phyloP scores from a whole-genome alignment of 371 early-diverging fungal genomes.

The Amoeboaphelidium occidentale region DNA sequence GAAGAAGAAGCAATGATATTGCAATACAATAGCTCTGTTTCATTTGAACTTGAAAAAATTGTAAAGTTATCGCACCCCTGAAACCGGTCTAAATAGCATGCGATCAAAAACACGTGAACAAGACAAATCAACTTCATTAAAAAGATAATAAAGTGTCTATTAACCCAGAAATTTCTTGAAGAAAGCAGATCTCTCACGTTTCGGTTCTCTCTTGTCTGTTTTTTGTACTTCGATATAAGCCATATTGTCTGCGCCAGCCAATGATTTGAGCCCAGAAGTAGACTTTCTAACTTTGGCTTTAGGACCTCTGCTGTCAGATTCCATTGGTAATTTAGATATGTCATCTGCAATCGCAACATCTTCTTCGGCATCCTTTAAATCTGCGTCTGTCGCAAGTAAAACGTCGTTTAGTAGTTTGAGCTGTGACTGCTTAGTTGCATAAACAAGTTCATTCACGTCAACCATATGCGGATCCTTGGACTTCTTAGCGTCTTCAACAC shows the following conservation, averaged over 20 bases:
- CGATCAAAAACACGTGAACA: no score
- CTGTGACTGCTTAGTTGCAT: constrained; percentile 49
- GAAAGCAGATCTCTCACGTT: neutral
- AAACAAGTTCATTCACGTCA: constrained; percentile 36
- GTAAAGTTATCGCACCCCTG: no score
- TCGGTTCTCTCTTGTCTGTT: neutral
- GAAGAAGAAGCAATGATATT: no score
- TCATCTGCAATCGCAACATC: constrained; percentile 2
- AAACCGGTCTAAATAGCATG: no score
- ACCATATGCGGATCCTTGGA: constrained; percentile 17
- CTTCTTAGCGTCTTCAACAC: neutral
- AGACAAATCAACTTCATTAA: no score
- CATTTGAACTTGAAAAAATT: no score
- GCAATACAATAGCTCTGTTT: no score
- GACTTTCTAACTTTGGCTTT: neutral
- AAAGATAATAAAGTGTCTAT: no score
- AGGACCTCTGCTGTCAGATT: neutral
- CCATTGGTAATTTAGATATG: neutral
- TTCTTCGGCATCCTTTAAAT: constrained; percentile 25
- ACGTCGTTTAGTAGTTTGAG: constrained; percentile 70
- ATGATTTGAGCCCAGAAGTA: constrained; percentile 23
- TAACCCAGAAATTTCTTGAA: neutral
- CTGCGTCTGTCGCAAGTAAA: constrained; percentile 40
- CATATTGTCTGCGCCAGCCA: constrained; percentile 82
- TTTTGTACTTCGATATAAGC: constrained; percentile 48